phyloP scores from a whole-genome alignment of 2,329 filamentous ascomycete genomes.

The Neoscytalidium dimidiatum region DNA sequence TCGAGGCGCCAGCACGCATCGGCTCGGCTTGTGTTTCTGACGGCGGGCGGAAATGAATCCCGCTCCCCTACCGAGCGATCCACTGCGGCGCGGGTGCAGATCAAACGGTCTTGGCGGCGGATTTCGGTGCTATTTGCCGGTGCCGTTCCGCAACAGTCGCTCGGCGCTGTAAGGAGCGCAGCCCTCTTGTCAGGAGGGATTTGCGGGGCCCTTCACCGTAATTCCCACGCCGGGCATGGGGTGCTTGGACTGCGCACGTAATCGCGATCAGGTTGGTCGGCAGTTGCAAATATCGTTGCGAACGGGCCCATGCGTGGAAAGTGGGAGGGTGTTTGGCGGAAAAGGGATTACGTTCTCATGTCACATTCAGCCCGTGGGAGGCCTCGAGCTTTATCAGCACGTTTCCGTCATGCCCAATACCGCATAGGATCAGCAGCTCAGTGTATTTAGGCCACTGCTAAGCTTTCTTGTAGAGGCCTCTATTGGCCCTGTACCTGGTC shows the following conservation, averaged over 20 bases:
- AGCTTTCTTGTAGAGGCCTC: neutral
- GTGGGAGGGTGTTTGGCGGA: neutral
- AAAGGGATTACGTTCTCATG: neutral
- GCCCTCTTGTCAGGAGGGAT: neutral
- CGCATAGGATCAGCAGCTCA: neutral
- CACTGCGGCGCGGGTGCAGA: neutral
- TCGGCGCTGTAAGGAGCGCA: neutral
- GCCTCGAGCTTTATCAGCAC: slow-evolving; percentile 2
- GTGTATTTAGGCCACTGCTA: neutral
- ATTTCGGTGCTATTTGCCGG: neutral
- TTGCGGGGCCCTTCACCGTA: neutral
- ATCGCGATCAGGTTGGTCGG: neutral
- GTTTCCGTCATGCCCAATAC: neutral
- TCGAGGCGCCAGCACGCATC: neutral
- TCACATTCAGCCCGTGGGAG: neutral
- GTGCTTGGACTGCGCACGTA: neutral
- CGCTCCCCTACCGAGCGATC: slow-evolving; percentile 4
- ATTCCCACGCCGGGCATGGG: neutral
- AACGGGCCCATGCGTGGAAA: neutral
- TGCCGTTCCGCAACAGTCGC: neutral
- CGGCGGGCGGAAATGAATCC: neutral
- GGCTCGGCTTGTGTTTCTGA: neutral
- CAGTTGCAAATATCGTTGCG: neutral
- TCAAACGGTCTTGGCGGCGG: neutral
- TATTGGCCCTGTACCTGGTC: neutral